These are phyloP conservation scores for Sporothrix dimorphospora DNA, from an alignment of 2,329 filamentous ascomycete genomes.

Conservation along the genomic window DNA sequence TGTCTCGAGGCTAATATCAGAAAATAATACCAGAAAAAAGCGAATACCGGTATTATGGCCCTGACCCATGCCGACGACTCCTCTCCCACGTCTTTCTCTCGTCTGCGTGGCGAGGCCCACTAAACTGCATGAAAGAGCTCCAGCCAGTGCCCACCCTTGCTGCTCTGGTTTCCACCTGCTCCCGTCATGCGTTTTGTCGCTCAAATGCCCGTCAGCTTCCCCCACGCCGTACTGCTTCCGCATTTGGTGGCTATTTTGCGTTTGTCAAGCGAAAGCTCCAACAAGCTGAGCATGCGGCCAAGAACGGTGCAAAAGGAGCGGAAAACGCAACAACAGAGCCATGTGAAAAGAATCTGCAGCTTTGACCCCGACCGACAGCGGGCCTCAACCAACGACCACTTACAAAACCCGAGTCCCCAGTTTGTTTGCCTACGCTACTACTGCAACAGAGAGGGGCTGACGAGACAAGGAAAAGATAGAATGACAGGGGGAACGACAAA, in stretches of 20 bases:
- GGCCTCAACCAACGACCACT: not conserved
- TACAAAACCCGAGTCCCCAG: not conserved
- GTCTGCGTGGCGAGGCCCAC: not conserved
- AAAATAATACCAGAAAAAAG: not conserved
- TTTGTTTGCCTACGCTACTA: conserved; percentile 5
- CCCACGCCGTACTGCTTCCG: not conserved
- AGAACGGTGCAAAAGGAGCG: not conserved
- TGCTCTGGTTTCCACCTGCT: not conserved
- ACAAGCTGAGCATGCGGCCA: not conserved
- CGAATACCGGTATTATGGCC: conserved; percentile 4
- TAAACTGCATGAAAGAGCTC: not conserved
- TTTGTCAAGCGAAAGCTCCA: not conserved
- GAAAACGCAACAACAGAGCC: not conserved
- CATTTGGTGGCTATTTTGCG: not conserved
- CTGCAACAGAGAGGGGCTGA: not conserved
- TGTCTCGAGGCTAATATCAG: not conserved
- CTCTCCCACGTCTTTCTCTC: not conserved
- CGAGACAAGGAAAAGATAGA: not conserved
- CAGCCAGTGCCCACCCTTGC: not conserved
- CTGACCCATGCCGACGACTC: not conserved
- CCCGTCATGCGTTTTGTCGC: not conserved
- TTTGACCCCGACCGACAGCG: not conserved
- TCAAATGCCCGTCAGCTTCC: conserved; percentile 10
- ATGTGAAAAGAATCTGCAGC: not conserved
- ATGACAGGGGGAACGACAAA: not conserved